These are phyloP conservation scores for Clarireedia paspali DNA, from an alignment of 2,329 filamentous ascomycete genomes.

Conservation along the genomic window DNA sequence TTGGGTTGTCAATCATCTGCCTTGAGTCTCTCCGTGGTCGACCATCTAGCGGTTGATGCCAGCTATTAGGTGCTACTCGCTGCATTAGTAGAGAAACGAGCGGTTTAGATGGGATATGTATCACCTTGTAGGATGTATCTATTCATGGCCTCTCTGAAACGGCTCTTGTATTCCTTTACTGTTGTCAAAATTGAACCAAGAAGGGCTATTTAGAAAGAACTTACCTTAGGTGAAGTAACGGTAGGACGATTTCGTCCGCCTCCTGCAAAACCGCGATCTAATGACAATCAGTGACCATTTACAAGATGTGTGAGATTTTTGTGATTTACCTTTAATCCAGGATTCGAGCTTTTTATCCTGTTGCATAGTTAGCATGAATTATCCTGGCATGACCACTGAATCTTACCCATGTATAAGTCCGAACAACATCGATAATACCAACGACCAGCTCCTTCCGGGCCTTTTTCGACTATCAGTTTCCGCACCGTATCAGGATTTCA, in stretches of 20 bases:
- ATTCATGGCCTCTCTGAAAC: conserved; percentile 95
- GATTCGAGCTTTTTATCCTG: conserved; percentile 90
- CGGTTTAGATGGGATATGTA: neutral
- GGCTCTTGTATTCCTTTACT: conserved; percentile 70
- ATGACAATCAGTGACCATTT: too few species aligned
- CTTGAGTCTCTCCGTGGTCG: conserved; percentile 8
- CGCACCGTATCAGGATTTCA: neutral
- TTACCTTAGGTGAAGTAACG: conserved; percentile 88
- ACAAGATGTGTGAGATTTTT: neutral
- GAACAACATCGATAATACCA: conserved; percentile 96
- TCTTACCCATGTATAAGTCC: conserved; percentile 85
- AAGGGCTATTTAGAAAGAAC: neutral
- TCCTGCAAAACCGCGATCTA: conserved; percentile 68
- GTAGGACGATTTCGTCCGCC: conserved; percentile 79
- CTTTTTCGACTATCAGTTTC: conserved; percentile 8
- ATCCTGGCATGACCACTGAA: too few species aligned
- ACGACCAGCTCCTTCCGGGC: conserved; percentile 84
- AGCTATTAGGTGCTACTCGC: conserved; percentile 12
- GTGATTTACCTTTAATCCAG: conserved; percentile 71
- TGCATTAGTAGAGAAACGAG: neutral
- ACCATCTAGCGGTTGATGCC: conserved; percentile 14
- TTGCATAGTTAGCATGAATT: neutral
- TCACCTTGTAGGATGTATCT: conserved; percentile 50
- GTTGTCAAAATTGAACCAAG: neutral
- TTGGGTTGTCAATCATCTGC: neutral